Percentiles rank a stretch among this genome's conserved stretches.
Conservation (phyloP, 2,329 filamentous ascomycete genomes). For the Hypoxylon sp. region DNA sequence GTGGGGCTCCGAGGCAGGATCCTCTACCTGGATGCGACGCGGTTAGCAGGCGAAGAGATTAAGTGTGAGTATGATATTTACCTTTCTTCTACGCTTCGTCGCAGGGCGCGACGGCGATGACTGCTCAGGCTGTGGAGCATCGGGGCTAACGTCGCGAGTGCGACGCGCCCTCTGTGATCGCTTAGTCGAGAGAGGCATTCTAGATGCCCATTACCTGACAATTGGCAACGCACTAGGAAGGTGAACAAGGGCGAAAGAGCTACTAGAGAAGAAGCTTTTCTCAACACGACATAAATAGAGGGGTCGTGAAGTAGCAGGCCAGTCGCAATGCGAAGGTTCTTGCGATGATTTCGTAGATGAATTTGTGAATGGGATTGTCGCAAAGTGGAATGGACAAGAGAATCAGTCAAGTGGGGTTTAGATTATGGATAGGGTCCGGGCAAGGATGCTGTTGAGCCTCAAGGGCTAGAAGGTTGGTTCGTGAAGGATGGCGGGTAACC, state of each 20-base stretch:
- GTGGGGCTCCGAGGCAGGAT: constrained; percentile 57
- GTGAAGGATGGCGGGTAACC: not conserved
- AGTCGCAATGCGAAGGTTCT: constrained; percentile 8
- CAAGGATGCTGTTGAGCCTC: constrained; percentile 34
- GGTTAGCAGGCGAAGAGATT: constrained; percentile 28
- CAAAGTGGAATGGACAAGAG: not conserved
- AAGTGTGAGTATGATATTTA: constrained; percentile 49
- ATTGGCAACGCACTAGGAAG: constrained; percentile 1
- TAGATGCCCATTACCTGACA: constrained; percentile 43
- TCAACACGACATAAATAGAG: constrained; percentile 6
- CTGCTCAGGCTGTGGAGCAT: constrained; percentile 55
- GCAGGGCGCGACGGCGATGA: constrained; percentile 71
- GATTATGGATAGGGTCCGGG: constrained; percentile 7
- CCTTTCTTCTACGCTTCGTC: constrained; percentile 73
- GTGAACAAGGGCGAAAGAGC: not conserved
- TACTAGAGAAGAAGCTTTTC: not conserved
- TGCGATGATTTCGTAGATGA: not conserved
- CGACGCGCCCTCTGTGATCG: constrained; percentile 54
- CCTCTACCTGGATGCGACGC: constrained; percentile 52
- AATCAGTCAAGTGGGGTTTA: constrained; percentile 24
- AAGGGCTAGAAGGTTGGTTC: constrained; percentile 12
- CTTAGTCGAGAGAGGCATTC: constrained; percentile 56
- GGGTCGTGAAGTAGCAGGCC: constrained; percentile 2
- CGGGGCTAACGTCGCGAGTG: constrained; percentile 48
- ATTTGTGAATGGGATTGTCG: constrained; percentile 1